Percentiles rank a stretch among this genome's conserved stretches.
Evolutionary conservation across 768 basidiomycete species (phyloP).

Genomic region (Cytidiella melzeri): DNA sequence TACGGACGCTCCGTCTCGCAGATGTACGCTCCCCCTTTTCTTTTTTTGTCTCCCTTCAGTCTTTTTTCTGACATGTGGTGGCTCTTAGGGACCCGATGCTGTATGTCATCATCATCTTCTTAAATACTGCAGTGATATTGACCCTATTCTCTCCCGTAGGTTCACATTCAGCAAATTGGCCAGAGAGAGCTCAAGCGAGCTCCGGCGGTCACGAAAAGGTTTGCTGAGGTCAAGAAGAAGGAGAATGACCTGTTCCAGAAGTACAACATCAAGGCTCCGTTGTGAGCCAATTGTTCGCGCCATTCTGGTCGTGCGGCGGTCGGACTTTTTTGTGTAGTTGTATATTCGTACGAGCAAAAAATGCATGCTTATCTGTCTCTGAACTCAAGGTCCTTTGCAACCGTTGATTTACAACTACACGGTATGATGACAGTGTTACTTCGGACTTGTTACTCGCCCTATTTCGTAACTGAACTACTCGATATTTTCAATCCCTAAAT

Average conservation of each 20-base stretch:
- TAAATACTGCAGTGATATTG: neutral
- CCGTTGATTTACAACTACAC: too few species aligned
- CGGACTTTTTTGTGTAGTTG: too few species aligned
- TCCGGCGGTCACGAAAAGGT: conserved; percentile 47
- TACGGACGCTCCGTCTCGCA: conserved; percentile 85
- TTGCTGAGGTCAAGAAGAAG: conserved; percentile 49
- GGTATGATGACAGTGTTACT: too few species aligned
- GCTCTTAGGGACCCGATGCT: conserved; percentile 68
- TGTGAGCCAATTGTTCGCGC: too few species aligned
- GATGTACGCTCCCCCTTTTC: too few species aligned
- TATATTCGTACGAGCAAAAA: too few species aligned
- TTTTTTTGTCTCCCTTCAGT: conserved; percentile 8
- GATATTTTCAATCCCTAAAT: too few species aligned
- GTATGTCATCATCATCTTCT: conserved; percentile 32
- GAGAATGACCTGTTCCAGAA: conserved; percentile 56
- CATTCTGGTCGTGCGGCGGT: neutral
- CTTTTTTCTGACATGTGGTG: conserved; percentile 1
- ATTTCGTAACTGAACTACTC: too few species aligned
- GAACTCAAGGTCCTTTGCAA: too few species aligned
- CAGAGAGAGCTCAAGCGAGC: conserved; percentile 82
- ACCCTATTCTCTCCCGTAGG: conserved; percentile 36
- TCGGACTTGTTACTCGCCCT: too few species aligned
- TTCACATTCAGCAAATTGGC: conserved; percentile 95
- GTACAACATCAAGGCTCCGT: conserved; percentile 52
- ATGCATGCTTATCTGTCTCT: too few species aligned